Evolutionary conservation across 495 filamentous ascomycete genomes (phyloP).

Genomic region (Xylaria nigripes): DNA sequence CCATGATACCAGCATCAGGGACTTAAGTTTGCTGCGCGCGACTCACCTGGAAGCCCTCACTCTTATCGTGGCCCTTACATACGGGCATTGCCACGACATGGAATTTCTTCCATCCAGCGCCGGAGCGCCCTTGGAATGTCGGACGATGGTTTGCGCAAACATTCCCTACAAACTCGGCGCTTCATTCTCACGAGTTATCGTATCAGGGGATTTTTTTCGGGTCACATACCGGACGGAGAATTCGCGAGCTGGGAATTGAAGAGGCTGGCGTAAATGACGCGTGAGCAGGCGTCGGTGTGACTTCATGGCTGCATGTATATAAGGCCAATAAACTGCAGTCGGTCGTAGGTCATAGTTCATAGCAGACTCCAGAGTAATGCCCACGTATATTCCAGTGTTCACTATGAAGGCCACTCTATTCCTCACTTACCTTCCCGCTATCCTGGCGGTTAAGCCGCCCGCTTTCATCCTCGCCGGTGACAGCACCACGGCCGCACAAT

Average conservation of each 20-base stretch:
- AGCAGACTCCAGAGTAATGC: no score
- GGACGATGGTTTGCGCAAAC: neutral
- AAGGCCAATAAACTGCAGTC: no score
- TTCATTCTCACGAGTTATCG: neutral
- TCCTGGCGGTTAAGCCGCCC: conserved; percentile 17
- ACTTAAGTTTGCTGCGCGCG: no score
- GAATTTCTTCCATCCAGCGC: neutral
- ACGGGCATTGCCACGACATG: no score
- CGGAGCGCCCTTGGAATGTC: neutral
- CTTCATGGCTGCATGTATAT: no score
- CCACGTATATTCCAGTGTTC: neutral
- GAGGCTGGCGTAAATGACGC: no score
- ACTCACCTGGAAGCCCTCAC: no score
- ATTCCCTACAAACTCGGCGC: neutral
- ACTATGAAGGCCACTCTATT: neutral
- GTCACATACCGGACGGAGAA: conserved; percentile 1
- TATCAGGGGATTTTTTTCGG: neutral
- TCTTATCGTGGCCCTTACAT: no score
- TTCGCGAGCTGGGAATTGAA: no score
- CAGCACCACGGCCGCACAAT: conserved; percentile 38
- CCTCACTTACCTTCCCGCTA: neutral
- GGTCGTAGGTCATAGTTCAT: no score
- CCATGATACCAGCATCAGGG: no score
- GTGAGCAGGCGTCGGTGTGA: no score
- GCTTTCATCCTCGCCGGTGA: conserved; percentile 47